A percentile compares a stretch with the other conserved stretches of the same genome.
phyloP scores from a whole-genome alignment of 306 rosid species.

The Hylodesmum podocarpum region DNA sequence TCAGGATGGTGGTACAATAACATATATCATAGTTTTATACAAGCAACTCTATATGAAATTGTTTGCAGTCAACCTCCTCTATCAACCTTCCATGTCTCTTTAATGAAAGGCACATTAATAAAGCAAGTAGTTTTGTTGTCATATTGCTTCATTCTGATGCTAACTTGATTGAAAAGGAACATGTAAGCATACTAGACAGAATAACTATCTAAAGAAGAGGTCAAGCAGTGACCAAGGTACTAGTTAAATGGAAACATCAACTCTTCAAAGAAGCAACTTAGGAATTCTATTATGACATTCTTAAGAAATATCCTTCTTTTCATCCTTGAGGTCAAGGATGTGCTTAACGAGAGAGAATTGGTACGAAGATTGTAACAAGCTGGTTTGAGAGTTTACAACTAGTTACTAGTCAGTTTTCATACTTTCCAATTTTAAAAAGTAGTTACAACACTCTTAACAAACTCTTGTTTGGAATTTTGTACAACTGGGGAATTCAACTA shows the following conservation, averaged over 20 bases:
- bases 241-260: not conserved
- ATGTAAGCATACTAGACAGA: not conserved
- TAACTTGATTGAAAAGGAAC: not conserved
- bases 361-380: too few relatives aligned
- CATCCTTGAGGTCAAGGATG: not conserved
- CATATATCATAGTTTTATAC: not conserved
- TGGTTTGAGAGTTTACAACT: too few relatives aligned
- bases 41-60: not conserved
- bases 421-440: too few relatives aligned
- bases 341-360: not conserved
- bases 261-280: not conserved
- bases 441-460: too few relatives aligned
- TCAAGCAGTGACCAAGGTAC: not conserved
- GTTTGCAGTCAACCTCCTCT: not conserved
- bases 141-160: too few relatives aligned
- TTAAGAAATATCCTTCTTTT: not conserved
- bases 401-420: too few relatives aligned
- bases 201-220: not conserved
- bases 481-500: too few relatives aligned
- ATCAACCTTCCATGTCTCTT: not conserved
- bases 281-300: not conserved
- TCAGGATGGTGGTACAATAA: not conserved
- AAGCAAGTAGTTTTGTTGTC: too few relatives aligned
- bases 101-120: too few relatives aligned
- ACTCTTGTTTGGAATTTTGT: too few relatives aligned